These are phyloP conservation scores for Alternaria atra DNA, from an alignment of 2,329 filamentous ascomycete genomes.

Conservation along the genomic window DNA sequence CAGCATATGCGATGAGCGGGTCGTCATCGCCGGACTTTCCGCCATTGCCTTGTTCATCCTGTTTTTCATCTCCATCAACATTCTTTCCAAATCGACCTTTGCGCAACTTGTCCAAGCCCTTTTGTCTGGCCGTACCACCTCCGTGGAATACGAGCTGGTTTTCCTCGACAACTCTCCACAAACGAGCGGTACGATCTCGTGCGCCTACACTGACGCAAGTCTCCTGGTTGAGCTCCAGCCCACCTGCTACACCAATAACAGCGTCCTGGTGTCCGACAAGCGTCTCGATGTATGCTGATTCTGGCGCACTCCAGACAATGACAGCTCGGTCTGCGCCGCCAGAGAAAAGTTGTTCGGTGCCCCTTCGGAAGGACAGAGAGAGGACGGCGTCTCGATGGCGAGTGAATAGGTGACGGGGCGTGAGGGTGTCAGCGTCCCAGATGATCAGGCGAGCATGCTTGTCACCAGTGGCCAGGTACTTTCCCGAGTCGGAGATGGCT, in stretches of 20 bases:
- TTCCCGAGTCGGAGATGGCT: slow-evolving; percentile 87
- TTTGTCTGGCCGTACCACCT: slow-evolving; percentile 64
- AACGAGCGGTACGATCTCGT: slow-evolving; percentile 85
- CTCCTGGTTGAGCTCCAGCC: slow-evolving; percentile 73
- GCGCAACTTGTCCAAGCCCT: slow-evolving; percentile 50
- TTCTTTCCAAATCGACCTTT: slow-evolving; percentile 48
- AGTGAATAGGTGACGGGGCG: slow-evolving; percentile 82
- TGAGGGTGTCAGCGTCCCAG: slow-evolving; percentile 83
- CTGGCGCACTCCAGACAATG: slow-evolving; percentile 93
- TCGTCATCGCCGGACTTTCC: slow-evolving; percentile 54
- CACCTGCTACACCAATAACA: slow-evolving; percentile 77
- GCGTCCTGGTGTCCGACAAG: slow-evolving; percentile 95
- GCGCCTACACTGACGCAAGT: slow-evolving; percentile 91
- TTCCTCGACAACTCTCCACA: slow-evolving; percentile 98
- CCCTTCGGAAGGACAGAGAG: slow-evolving; percentile 82
- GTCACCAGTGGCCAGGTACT: slow-evolving; percentile 90
- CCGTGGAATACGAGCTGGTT: slow-evolving; percentile 94
- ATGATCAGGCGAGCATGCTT: slow-evolving; percentile 85
- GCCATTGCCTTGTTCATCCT: slow-evolving; percentile 50
- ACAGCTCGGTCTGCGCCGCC: slow-evolving; percentile 90
- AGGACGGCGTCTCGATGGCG: slow-evolving; percentile 91
- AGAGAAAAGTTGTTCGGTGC: slow-evolving; percentile 90
- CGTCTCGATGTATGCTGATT: slow-evolving; percentile 93
- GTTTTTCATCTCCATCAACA: slow-evolving; percentile 55
- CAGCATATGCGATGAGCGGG: slow-evolving; percentile 58